These are phyloP conservation scores for Nigrospora osmanthi DNA, from an alignment of 2,329 filamentous ascomycete species.

Conservation along the genomic window DNA sequence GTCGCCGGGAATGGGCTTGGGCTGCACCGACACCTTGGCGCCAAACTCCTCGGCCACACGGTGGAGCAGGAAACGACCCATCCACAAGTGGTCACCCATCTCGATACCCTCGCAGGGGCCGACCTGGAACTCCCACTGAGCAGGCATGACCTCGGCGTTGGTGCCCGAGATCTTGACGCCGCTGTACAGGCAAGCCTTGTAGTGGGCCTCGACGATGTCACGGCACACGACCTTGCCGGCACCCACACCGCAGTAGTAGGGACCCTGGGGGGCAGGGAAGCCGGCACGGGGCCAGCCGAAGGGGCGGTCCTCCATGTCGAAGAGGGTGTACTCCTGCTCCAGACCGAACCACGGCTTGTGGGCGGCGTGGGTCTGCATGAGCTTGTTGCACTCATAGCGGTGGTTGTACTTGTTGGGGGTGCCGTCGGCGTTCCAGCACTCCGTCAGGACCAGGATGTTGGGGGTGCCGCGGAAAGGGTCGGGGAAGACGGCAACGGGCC, in stretches of 20 bases:
- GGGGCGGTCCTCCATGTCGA: conserved; percentile 78
- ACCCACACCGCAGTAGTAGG: conserved; percentile 97
- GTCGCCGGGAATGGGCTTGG: conserved; percentile 91
- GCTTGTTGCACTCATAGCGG: conserved; percentile 81
- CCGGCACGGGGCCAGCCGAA: conserved; percentile 75
- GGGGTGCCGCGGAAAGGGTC: conserved; percentile 84
- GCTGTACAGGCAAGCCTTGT: conserved; percentile 81
- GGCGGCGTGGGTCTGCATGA: conserved; percentile 80
- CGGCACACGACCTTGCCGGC: conserved; percentile 95
- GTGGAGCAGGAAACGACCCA: conserved; percentile 81
- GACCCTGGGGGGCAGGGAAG: conserved; percentile 86
- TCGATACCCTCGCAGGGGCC: conserved; percentile 82
- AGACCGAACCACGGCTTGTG: conserved; percentile 96
- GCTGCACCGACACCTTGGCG: conserved; percentile 88
- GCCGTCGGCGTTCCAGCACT: conserved; percentile 91
- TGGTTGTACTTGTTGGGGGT: conserved; percentile 98
- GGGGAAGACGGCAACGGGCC: conserved; percentile 80
- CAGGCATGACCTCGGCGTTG: conserved; percentile 98
- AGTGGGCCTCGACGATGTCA: conserved; percentile 90
- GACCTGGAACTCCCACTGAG: conserved; percentile 97
- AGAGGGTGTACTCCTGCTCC: conserved; percentile 94
- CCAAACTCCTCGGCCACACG: conserved; percentile 95
- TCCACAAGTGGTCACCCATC: conserved; percentile 96
- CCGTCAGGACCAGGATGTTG: conserved; percentile 90
- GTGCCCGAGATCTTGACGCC: conserved; percentile 93